Evolutionary conservation across 371 early-diverging fungal species (phyloP).

Genomic region (Mortierella sp.): DNA sequence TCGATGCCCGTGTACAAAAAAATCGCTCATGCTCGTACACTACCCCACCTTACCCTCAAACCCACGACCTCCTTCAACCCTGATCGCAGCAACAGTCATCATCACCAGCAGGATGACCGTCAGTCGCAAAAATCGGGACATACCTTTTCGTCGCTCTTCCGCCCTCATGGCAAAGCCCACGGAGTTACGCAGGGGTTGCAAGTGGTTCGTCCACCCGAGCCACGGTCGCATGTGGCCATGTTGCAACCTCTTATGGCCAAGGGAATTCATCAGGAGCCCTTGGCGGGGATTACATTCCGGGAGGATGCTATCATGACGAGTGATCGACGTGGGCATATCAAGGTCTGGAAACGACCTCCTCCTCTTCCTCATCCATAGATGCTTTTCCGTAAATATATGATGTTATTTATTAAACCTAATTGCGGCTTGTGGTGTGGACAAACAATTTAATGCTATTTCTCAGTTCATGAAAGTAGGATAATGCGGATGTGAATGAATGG

Average conservation of each 20-base stretch:
- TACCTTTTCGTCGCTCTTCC: constrained; percentile 59
- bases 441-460: too few species aligned
- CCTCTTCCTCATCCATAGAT: background rate
- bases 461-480: background rate
- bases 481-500: background rate
- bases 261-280: constrained; percentile 81
- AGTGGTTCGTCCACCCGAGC: constrained; percentile 72
- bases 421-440: too few species aligned
- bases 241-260: constrained; percentile 84
- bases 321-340: constrained; percentile 85
- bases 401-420: background rate
- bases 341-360: constrained; percentile 85
- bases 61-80: constrained; percentile 14
- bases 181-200: constrained; percentile 42
- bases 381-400: background rate
- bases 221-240: constrained; percentile 81
- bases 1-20: constrained; percentile 40
- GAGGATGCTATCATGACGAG: constrained; percentile 89
- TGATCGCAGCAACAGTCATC: background rate
- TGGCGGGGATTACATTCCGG: constrained; percentile 82
- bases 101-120: constrained; percentile 14
- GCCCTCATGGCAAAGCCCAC: constrained; percentile 35
- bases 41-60: constrained; percentile 33
- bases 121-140: constrained; percentile 53
- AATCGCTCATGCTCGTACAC: constrained; percentile 30